A percentile compares a stretch with the other conserved stretches of the same genome.
These are phyloP conservation scores for Diatrype stigma DNA, from an alignment of 2,329 filamentous ascomycete species.

Conservation along the genomic window DNA sequence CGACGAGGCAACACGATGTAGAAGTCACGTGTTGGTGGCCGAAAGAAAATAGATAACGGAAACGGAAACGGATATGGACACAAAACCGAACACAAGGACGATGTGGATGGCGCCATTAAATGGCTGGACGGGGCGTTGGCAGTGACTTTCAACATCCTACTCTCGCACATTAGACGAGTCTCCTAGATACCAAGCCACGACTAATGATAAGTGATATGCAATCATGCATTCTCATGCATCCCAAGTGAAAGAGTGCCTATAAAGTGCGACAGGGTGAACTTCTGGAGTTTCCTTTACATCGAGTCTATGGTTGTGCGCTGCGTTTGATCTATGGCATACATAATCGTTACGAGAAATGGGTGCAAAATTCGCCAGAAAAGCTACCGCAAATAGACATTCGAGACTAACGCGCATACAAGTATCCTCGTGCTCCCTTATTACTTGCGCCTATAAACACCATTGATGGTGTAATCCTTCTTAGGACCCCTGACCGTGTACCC, in stretches of 20 bases:
- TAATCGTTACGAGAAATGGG: too few relatives aligned
- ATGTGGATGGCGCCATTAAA: background rate
- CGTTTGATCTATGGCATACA: too few relatives aligned
- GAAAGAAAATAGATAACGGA: too few relatives aligned
- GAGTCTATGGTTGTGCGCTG: too few relatives aligned
- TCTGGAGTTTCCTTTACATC: too few relatives aligned
- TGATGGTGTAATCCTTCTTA: conserved; percentile 67
- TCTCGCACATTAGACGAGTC: background rate
- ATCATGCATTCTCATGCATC: too few relatives aligned
- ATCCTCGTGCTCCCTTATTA: background rate
- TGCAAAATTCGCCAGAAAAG: too few relatives aligned
- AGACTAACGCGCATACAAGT: background rate
- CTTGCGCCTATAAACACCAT: conserved; percentile 45
- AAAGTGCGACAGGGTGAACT: too few relatives aligned
- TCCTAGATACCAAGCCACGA: background rate
- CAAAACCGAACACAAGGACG: background rate
- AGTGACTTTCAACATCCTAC: background rate
- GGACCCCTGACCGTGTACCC: conserved; percentile 66
- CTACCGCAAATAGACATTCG: background rate
- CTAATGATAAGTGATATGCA: background rate
- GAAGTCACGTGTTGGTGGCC: too few relatives aligned
- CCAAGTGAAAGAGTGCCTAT: too few relatives aligned
- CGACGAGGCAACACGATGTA: too few relatives aligned
- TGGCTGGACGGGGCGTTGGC: background rate
- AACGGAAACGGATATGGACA: too few relatives aligned